These are phyloP conservation scores for Zalaria obscura DNA, from an alignment of 2,329 filamentous ascomycete species.

Conservation along the genomic window DNA sequence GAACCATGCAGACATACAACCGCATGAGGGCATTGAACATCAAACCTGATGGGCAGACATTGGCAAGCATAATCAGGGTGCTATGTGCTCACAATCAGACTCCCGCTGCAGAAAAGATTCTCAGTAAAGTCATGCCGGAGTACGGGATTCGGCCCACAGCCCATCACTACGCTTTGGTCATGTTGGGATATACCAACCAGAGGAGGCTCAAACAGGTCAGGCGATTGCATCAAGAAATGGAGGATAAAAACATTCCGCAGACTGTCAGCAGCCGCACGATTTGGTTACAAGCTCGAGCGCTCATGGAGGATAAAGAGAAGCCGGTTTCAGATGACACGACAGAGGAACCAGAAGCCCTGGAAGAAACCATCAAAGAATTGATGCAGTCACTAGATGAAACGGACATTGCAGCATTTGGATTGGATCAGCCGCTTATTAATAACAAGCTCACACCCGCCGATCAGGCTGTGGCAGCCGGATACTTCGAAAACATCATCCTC, in stretches of 20 bases:
- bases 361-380: slow-evolving; percentile 21
- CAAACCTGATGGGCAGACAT: slow-evolving; percentile 41
- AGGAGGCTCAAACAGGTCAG: slow-evolving; percentile 32
- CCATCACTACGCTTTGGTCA: slow-evolving; percentile 40
- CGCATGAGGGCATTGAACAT: slow-evolving; percentile 40
- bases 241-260: slow-evolving; percentile 19
- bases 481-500: slow-evolving; percentile 36
- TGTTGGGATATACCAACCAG: slow-evolving; percentile 33
- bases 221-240: slow-evolving; percentile 33
- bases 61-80: slow-evolving; percentile 46
- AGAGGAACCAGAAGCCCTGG: slow-evolving; percentile 20
- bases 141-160: slow-evolving; percentile 28
- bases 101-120: slow-evolving; percentile 39
- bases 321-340: slow-evolving; percentile 20
- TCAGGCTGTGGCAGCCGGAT: not conserved
- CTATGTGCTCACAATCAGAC: slow-evolving; percentile 39
- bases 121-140: slow-evolving; percentile 35
- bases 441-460: not conserved
- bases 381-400: slow-evolving; percentile 11
- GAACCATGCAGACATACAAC: slow-evolving; percentile 38
- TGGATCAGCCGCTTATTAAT: slow-evolving; percentile 12
- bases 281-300: slow-evolving; percentile 21
- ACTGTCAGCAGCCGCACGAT: slow-evolving; percentile 29
- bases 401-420: slow-evolving; percentile 16
- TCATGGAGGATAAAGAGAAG: slow-evolving; percentile 23